phyloP scores from a whole-genome alignment of 768 basidiomycete genomes.

The Cystofilobasidium ferigula region DNA sequence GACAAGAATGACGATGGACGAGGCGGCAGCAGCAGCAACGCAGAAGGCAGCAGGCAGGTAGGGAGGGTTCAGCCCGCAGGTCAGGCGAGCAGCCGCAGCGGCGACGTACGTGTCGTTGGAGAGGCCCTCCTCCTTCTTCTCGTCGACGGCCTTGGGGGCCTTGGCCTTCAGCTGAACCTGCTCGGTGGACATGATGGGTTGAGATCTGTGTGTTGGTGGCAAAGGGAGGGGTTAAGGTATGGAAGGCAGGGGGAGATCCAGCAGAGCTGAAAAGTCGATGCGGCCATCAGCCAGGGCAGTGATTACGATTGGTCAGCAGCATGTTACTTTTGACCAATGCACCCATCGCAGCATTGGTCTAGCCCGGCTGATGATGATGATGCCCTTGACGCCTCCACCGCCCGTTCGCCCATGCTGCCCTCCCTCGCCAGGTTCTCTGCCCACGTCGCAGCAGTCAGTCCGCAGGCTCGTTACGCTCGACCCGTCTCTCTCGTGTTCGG shows the following conservation, averaged over 20 bases:
- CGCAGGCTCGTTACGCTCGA: no score
- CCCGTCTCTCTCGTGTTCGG: no score
- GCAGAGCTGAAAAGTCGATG: no score
- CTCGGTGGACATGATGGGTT: constrained; percentile 4
- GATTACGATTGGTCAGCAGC: no score
- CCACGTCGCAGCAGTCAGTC: no score
- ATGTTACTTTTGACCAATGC: no score
- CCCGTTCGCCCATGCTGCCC: no score
- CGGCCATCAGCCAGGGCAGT: no score
- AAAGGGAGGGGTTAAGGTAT: constrained; percentile 2
- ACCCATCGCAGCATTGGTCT: no score
- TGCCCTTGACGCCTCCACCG: no score
- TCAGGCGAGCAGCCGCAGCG: background rate
- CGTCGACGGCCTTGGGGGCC: constrained; percentile 29
- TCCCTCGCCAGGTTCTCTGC: no score
- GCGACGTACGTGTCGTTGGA: constrained; percentile 36
- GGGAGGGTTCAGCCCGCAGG: background rate
- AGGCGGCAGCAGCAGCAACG: background rate
- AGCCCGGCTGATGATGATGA: no score
- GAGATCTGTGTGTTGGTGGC: background rate
- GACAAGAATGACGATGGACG: background rate
- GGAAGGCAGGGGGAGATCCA: background rate
- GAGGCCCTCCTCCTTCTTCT: constrained; percentile 36
- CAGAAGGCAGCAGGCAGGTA: background rate
- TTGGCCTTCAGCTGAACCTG: constrained; percentile 27